phyloP scores from a whole-genome alignment of 306 rosid genomes.

The Pterocarpus santalinus region DNA sequence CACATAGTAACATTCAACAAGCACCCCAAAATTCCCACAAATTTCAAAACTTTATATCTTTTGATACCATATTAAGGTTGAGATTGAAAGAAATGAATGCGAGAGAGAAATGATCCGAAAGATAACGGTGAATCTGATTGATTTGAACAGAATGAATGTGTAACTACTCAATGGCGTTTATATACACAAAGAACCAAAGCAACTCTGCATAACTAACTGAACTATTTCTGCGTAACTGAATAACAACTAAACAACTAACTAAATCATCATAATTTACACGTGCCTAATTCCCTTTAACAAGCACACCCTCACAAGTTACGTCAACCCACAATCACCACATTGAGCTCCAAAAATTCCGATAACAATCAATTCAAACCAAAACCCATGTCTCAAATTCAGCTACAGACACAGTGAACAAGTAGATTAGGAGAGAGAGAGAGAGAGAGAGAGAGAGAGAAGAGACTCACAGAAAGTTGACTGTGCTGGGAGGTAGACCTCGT shows the following conservation, averaged over 20 bases:
- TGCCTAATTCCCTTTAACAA: not conserved
- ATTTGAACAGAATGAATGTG: no score
- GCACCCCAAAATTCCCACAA: slow-evolving; percentile 24
- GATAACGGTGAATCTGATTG: no score
- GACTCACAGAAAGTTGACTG: slow-evolving; percentile 55
- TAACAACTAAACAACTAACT: no score
- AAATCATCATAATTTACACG: no score
- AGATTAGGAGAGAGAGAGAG: not conserved
- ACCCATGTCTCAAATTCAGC: slow-evolving; percentile 9
- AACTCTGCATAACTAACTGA: no score
- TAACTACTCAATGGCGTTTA: no score
- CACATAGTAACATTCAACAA: not conserved
- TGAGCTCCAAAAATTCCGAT: not conserved
- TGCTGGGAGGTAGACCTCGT: slow-evolving; percentile 47
- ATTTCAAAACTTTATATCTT: not conserved
- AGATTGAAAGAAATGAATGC: no score
- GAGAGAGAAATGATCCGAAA: no score
- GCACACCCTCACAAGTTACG: not conserved
- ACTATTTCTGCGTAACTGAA: no score
- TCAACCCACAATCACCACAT: not conserved
- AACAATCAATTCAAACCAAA: not conserved
- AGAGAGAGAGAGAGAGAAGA: not conserved
- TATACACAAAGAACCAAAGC: no score
- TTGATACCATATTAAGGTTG: no score
- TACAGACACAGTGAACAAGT: not conserved